A percentile compares a stretch with the other conserved stretches of the same genome.
Evolutionary conservation across 257 asterid genomes (phyloP).

Genomic region (Nicotiana knightiana): DNA sequence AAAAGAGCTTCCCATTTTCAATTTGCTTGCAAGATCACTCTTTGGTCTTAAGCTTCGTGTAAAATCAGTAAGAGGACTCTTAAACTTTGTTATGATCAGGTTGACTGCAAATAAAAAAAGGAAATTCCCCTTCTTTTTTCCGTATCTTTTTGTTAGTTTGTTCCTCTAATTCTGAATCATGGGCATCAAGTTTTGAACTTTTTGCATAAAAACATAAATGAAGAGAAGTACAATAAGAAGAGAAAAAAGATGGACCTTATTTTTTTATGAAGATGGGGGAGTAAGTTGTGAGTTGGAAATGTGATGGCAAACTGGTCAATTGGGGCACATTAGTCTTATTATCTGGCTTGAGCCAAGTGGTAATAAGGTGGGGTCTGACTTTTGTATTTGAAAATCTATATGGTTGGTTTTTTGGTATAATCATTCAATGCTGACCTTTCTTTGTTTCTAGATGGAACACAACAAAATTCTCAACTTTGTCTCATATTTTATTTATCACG

Average conservation of each 20-base stretch:
- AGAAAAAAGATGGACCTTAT: background rate
- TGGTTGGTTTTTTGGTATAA: conserved; percentile 19
- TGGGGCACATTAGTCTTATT: background rate
- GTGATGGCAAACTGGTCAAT: background rate
- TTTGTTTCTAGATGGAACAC: conserved; percentile 1
- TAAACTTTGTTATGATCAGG: background rate
- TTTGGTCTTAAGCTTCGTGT: background rate
- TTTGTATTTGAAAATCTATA: conserved; percentile 6
- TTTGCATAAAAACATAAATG: background rate
- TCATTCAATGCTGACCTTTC: conserved; percentile 5
- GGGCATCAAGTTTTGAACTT: background rate
- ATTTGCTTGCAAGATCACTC: background rate
- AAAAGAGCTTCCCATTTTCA: background rate
- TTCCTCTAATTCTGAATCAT: background rate
- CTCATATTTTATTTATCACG: background rate
- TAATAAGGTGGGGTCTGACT: conserved; percentile 18
- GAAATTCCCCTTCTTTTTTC: background rate
- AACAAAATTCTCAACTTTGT: conserved; percentile 1
- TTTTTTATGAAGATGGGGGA: background rate
- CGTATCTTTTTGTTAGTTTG: background rate
- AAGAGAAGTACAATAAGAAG: background rate
- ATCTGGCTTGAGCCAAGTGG: conserved; percentile 7
- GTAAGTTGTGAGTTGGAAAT: background rate
- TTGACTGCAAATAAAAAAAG: background rate
- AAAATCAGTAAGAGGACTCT: background rate